Evolutionary conservation across 495 filamentous ascomycete species (phyloP).

Genomic region (Penicillium parvum): DNA sequence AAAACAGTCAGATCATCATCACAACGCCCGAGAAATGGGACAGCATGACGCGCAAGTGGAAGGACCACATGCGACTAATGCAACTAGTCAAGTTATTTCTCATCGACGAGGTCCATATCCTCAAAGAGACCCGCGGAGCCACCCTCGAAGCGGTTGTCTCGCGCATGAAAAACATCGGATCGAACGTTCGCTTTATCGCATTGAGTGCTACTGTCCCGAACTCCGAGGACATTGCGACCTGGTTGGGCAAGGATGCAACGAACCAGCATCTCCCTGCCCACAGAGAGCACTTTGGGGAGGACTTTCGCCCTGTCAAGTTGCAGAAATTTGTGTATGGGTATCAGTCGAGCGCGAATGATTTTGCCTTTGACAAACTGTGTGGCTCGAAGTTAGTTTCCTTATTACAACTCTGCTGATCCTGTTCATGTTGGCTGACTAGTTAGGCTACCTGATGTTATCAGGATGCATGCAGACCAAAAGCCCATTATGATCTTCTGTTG

Average conservation of each 20-base stretch:
- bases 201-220: conserved; percentile 94
- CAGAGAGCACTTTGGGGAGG: conserved; percentile 81
- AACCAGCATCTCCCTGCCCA: conserved; percentile 65
- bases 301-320: conserved; percentile 82
- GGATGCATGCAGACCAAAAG: conserved; percentile 70
- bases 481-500: conserved; percentile 93
- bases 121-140: conserved; percentile 85
- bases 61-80: conserved; percentile 79
- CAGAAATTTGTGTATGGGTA: conserved; percentile 85
- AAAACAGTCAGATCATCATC: conserved; percentile 83
- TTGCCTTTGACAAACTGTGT: conserved; percentile 77
- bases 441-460: conserved; percentile 69
- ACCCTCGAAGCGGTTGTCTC: conserved; percentile 95
- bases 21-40: conserved; percentile 99
- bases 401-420: not conserved
- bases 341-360: conserved; percentile 66
- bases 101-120: conserved; percentile 94
- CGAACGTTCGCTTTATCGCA: conserved; percentile 84
- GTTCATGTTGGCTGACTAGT: not conserved
- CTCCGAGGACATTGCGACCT: conserved; percentile 81
- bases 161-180: conserved; percentile 89
- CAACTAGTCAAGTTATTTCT: conserved; percentile 85
- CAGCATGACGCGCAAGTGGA: conserved; percentile 93
- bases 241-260: conserved; percentile 77
- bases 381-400: conserved; percentile 57